phyloP scores from a whole-genome alignment of 2,329 filamentous ascomycete species.

The Amphichorda felina region DNA sequence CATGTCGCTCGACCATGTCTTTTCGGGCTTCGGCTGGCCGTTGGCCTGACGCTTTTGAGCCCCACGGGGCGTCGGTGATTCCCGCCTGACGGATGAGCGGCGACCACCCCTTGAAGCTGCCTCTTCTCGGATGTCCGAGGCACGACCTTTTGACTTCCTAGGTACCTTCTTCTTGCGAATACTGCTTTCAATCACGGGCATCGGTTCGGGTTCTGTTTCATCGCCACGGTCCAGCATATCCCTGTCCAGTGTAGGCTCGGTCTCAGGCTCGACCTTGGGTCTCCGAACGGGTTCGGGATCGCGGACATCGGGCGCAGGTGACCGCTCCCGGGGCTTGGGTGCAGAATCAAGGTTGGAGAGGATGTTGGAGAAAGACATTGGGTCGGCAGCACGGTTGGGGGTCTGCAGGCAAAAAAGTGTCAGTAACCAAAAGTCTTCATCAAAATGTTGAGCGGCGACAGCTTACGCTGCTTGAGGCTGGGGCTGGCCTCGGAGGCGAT shows the following conservation, averaged over 20 bases:
- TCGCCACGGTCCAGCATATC: slow-evolving; percentile 14
- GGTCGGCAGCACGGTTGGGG: slow-evolving; percentile 63
- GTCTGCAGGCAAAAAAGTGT: slow-evolving; percentile 33
- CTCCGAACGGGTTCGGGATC: slow-evolving; percentile 9
- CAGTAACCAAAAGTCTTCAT: background rate
- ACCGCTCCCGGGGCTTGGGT: slow-evolving; percentile 36
- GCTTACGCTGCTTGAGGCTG: slow-evolving; percentile 25
- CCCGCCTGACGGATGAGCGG: slow-evolving; percentile 37
- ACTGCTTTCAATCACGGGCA: slow-evolving; percentile 7
- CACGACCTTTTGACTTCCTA: slow-evolving; percentile 32
- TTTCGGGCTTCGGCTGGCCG: slow-evolving; percentile 48
- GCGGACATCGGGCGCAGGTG: slow-evolving; percentile 19
- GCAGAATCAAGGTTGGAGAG: slow-evolving; percentile 68
- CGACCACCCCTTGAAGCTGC: slow-evolving; percentile 37
- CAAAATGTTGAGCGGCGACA: too few species aligned
- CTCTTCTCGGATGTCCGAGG: slow-evolving; percentile 36
- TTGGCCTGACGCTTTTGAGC: slow-evolving; percentile 49
- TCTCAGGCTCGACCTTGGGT: slow-evolving; percentile 3
- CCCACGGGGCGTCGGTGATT: slow-evolving; percentile 33
- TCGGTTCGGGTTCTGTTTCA: slow-evolving; percentile 22
- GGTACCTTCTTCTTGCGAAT: slow-evolving; percentile 14
- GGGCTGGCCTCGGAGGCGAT: slow-evolving; percentile 25
- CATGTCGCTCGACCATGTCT: slow-evolving; percentile 42
- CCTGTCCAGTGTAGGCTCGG: slow-evolving; percentile 6
- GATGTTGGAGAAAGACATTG: slow-evolving; percentile 95